Evolutionary conservation across 345 rosid genomes (phyloP).

Genomic region (Syzygium oleosum): DNA sequence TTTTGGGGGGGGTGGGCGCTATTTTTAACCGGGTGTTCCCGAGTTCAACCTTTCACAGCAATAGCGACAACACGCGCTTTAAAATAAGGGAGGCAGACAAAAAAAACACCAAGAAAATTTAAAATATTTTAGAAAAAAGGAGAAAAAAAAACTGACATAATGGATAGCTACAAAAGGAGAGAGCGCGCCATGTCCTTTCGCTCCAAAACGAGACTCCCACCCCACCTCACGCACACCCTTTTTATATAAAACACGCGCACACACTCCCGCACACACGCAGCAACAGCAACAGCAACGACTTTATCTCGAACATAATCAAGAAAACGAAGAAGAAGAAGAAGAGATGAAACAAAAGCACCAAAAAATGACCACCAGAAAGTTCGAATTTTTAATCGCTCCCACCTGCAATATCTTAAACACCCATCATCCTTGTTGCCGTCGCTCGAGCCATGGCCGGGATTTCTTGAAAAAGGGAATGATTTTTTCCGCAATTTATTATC

Average conservation of each 20-base stretch:
- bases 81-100: background rate
- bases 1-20: background rate
- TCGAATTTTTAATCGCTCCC: background rate
- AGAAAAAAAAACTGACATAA: conserved; percentile 28
- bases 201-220: conserved; percentile 6
- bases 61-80: background rate
- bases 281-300: background rate
- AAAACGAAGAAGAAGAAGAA: accelerated
- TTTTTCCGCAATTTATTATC: background rate
- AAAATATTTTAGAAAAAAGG: too few relatives aligned
- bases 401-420: background rate
- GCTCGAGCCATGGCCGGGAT: background rate
- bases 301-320: background rate
- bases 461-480: background rate
- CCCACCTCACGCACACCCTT: conserved; percentile 1
- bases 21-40: background rate
- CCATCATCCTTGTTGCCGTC: background rate
- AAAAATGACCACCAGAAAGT: background rate
- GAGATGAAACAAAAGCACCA: background rate
- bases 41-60: background rate
- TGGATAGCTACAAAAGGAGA: conserved; percentile 24
- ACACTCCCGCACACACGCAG: background rate
- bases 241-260: background rate
- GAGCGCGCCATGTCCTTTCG: conserved; percentile 41
- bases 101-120: background rate